A percentile compares a stretch with the other conserved stretches of the same genome.
Evolutionary conservation across 805 yeast species (phyloP).

Genomic region (Clavispora carvajalis): DNA sequence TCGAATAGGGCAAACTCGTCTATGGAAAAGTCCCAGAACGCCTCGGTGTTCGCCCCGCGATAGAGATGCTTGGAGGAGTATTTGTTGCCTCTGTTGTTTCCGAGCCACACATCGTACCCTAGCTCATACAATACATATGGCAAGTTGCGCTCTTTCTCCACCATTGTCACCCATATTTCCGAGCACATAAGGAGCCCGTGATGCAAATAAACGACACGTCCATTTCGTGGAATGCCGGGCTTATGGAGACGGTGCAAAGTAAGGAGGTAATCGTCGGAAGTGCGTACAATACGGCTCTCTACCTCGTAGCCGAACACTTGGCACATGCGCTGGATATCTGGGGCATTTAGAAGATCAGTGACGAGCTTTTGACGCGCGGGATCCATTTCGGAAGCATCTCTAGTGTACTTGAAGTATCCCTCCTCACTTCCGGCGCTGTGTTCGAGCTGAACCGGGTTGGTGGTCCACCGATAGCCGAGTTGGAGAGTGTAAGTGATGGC

Average conservation of each 20-base stretch:
- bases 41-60: conserved; percentile 27
- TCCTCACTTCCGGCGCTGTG: conserved; percentile 7
- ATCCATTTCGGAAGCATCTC: conserved; percentile 12
- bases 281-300: conserved; percentile 73
- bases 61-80: conserved; percentile 75
- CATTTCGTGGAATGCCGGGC: conserved; percentile 16
- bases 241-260: conserved; percentile 66
- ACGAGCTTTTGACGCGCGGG: conserved; percentile 24
- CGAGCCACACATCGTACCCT: conserved; percentile 94
- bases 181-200: conserved; percentile 90
- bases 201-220: conserved; percentile 71
- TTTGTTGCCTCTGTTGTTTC: conserved; percentile 90
- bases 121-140: conserved; percentile 73
- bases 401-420: conserved; percentile 19
- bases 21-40: conserved; percentile 84
- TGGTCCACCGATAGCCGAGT: conserved; percentile 22
- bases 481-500: conserved; percentile 27
- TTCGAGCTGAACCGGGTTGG: conserved; percentile 20
- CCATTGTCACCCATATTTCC: conserved; percentile 62
- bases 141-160: conserved; percentile 37
- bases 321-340: conserved; percentile 61
- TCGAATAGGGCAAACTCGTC: conserved; percentile 90
- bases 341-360: conserved; percentile 41
- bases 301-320: conserved; percentile 60
- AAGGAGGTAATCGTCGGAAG: conserved; percentile 71